Evolutionary conservation across 331 rosid species (phyloP), one percentile per base, ranked within the genome.

Genomic region (Malus hybrid): DNA sequence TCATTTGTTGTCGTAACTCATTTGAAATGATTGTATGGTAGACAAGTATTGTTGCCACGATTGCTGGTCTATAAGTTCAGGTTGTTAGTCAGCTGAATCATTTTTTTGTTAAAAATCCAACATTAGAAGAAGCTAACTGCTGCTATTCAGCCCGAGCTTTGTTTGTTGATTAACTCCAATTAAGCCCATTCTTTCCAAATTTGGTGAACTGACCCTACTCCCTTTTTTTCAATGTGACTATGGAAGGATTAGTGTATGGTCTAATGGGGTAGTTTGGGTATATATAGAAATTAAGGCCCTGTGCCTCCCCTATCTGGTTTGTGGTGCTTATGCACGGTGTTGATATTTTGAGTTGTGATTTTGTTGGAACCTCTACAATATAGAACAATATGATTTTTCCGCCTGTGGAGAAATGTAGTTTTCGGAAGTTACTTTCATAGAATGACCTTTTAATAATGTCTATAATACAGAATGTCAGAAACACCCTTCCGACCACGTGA

Each of bases 401-500:
- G 19, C 46, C 7, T 70, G 8, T 31, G 66, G 33, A 70, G 31
- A 11, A 19, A 7, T 50, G 20, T 29, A 15, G 42, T 6, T 65
- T 70, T 52, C 2, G 27, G 65, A 12, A 71, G 39, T 10, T 7
- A 46, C 67, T 6, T 11, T 31, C 19, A 12, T 31, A 50, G 13
- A 6, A 20, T 72, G n/a, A 7, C 3, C 12, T 20, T 52, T 34
- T 6, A 57, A 19, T 71, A 22, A 72, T 36, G 56, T 34, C 32
- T 4, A 24, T 71, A 46, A 20, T 48, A 76, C 83, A 89, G 92
- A 76, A 93, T 93, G 97, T 76, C 89, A 31, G 97, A 91, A 83
- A 46, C 81, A 69, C 98, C 98, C 11, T 93, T 93, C 80, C 85
- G 90, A 81, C 95, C 96, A 52, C 82, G 93, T 7, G 96, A 93